A percentile compares a stretch with the other conserved stretches of the same genome.
Evolutionary conservation across 31 red algal genomes (phyloP).

Genomic region (Porphyra umbilicalis): DNA sequence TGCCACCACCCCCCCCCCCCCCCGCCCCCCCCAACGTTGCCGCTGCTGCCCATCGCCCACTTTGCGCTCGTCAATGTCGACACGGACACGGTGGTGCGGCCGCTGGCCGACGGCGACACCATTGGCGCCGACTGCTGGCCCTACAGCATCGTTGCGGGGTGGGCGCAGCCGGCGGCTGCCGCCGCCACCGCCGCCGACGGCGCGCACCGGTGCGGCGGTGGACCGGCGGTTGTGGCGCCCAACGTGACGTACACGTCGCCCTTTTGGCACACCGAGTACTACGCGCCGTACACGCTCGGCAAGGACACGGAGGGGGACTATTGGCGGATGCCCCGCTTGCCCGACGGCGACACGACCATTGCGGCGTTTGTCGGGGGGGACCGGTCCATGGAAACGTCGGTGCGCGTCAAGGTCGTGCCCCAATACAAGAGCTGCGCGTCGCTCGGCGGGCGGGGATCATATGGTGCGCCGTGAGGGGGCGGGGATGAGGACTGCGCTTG

Average conservation of each 20-base stretch:
- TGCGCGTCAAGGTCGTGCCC: background rate
- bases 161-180: too few relatives aligned
- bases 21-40: background rate
- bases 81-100: background rate
- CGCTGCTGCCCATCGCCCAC: background rate
- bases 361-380: background rate
- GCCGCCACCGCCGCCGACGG: too few relatives aligned
- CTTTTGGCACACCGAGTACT: background rate
- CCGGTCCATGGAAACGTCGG: background rate
- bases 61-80: background rate
- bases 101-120: background rate
- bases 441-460: too few relatives aligned
- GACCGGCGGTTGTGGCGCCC: background rate
- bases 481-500: too few relatives aligned
- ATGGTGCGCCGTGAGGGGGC: too few relatives aligned
- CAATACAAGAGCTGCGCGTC: too few relatives aligned
- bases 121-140: background rate
- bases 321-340: background rate
- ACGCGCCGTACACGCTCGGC: background rate
- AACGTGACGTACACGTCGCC: background rate
- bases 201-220: background rate
- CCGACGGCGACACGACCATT: background rate
- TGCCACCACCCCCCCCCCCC: too few relatives aligned
- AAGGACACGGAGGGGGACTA: background rate
- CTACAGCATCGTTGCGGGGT: background rate